Conservation (phyloP, 129 eudicot genomes). For the Mikania micrantha region DNA sequence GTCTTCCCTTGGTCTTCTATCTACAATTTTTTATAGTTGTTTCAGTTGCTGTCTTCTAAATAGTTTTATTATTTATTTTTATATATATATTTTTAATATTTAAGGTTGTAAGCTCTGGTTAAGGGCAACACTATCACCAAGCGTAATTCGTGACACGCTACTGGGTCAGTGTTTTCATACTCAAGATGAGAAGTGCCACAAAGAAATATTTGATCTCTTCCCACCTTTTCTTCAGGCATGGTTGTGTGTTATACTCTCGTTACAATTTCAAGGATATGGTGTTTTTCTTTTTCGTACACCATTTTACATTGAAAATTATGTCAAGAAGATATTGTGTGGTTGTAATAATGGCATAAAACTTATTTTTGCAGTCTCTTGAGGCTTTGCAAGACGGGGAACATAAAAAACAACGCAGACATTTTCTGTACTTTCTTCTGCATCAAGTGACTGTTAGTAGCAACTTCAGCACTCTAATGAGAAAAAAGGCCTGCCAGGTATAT, state of each 20-base stretch:
- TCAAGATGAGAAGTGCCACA: conserved; percentile 88
- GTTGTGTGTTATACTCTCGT: conserved; percentile 8
- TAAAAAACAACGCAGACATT: conserved; percentile 78
- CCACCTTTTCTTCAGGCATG: conserved; percentile 81
- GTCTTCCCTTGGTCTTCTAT: conserved; percentile 6
- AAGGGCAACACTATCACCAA: conserved; percentile 76
- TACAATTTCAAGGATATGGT: conserved; percentile 10
- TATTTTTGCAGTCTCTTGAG: conserved; percentile 74
- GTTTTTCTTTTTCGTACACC: neutral
- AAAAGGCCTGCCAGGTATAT: conserved; percentile 94
- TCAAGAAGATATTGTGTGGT: neutral
- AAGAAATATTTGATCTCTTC: conserved; percentile 95
- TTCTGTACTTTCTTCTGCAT: conserved; percentile 84
- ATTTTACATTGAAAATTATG: neutral
- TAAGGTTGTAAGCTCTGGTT: conserved; percentile 98
- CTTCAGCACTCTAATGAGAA: conserved; percentile 83
- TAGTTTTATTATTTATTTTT: conserved; percentile 11
- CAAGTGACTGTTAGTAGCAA: conserved; percentile 97
- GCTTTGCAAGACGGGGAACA: conserved; percentile 97
- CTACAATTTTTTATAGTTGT: neutral
- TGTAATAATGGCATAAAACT: conserved; percentile 4
- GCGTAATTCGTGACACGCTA: conserved; percentile 86
- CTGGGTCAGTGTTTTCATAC: conserved; percentile 97
- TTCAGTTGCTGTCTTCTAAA: neutral
- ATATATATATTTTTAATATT: no score